Evolutionary conservation across 495 filamentous ascomycete genomes (phyloP), one percentile per base, ranked within the genome.

Genomic region (Hyphodiscus hymeniophilus): DNA sequence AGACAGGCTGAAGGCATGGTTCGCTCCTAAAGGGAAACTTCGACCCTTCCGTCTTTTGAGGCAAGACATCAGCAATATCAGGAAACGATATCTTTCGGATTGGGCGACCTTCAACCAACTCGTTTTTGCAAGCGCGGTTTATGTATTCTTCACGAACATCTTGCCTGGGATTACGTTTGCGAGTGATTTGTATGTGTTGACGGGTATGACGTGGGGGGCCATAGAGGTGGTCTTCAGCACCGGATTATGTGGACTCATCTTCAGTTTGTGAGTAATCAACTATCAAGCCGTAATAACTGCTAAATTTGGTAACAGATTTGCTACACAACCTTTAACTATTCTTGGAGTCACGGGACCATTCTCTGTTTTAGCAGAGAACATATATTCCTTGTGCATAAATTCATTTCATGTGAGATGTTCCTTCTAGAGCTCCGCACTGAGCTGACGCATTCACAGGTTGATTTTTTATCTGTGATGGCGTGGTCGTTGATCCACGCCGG

Each of bases 111-210:
- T 87, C 65, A 86, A 86, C 55, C 82, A 87, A 54, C 63, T 84
- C 43, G 65, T 87, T 10, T 67, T 87, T 51, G 83, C 83, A 10
- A 81, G 77, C 38, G 80, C 83, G 1, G 78, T 87, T 15, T 85
- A 82, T 63, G 74, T 87, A 18, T 87, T 85, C 61, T 87, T 87
- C 51, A 85, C 81, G 13, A 87, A 87, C 60, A 65, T 87, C 0
- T 66, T 87, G 3, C 82, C 82, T 0, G 81, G 82, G 2, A 85
- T 87, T 54, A 85, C 83, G 0, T 87, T 86, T 62, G 81, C 80
- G 0, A 80, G 74, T 55, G 82, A 87, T 57, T 60, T 85, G 28
- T 83, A 84, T 54, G 75, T 79, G 0, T 61, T 80, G 48, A 86
- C 82, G 0, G 80, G 82, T 21, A 63, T 73, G 54, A 81, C 69